Evolutionary conservation across 106 monocot species (phyloP).

Genomic region (Dendrobium nobile): DNA sequence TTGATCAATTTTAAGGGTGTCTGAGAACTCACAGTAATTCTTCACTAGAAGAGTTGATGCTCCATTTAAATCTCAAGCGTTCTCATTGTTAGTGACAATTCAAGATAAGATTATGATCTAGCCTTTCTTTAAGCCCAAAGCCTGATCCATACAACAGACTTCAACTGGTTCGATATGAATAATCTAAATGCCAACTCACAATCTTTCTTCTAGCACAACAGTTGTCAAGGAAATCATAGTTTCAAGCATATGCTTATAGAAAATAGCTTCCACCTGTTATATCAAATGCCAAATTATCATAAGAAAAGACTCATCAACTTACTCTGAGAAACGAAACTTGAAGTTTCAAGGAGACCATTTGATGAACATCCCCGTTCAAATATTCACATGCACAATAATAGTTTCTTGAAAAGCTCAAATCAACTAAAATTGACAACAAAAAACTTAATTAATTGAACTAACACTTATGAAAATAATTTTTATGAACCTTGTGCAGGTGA

Average conservation of each 20-base stretch:
- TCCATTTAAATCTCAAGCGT: not conserved
- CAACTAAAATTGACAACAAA: not conserved
- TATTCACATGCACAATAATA: not conserved
- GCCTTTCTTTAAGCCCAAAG: not conserved
- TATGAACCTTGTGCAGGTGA: constrained; percentile 30
- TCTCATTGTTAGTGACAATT: not conserved
- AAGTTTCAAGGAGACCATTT: not conserved
- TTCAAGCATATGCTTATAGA: not conserved
- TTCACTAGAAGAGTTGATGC: not conserved
- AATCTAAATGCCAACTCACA: not conserved
- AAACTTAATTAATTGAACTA: not conserved
- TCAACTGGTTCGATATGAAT: not conserved
- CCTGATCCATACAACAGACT: not conserved
- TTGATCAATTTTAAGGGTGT: not conserved
- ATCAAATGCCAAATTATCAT: not conserved
- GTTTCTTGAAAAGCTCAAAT: not conserved
- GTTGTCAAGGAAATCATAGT: not conserved
- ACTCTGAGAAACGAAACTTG: not conserved
- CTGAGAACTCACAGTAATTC: not conserved
- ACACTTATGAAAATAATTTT: not conserved
- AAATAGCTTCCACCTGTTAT: not conserved
- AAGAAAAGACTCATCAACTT: not conserved
- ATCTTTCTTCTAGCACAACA: not conserved
- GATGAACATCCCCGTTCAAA: not conserved
- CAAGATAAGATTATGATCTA: not conserved